Evolutionary conservation across 768 basidiomycete species (phyloP).

Genomic region (Wakefieldia striispora): DNA sequence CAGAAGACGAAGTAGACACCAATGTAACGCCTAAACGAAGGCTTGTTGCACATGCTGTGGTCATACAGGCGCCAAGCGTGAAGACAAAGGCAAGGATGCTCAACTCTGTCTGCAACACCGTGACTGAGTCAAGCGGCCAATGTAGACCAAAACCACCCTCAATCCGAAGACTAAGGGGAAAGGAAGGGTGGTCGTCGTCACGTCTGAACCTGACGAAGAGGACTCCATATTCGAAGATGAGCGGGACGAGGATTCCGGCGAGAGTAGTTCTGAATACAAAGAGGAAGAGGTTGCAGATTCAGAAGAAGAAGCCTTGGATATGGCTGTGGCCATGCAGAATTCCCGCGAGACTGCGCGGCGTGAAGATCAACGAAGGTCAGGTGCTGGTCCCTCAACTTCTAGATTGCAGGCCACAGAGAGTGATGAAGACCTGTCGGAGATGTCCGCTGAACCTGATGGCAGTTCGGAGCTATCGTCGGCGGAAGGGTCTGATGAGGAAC

Average conservation of each 20-base stretch:
- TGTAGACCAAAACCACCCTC: slow-evolving; percentile 8
- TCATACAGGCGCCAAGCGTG: slow-evolving; percentile 12
- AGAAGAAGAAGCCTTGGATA: slow-evolving; percentile 43
- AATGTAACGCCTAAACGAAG: slow-evolving; percentile 33
- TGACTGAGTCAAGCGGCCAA: slow-evolving; percentile 15
- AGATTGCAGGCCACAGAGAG: slow-evolving; percentile 37
- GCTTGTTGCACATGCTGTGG: slow-evolving; percentile 28
- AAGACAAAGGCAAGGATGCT: slow-evolving; percentile 26
- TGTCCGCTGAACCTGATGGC: slow-evolving; percentile 2
- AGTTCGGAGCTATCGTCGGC: slow-evolving; percentile 9
- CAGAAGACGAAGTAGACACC: slow-evolving; percentile 33
- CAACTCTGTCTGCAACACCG: neutral
- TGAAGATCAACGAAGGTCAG: slow-evolving; percentile 28
- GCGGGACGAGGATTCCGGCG: slow-evolving; percentile 50
- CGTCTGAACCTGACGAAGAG: slow-evolving; percentile 32
- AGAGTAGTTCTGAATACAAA: slow-evolving; percentile 59
- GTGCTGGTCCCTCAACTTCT: slow-evolving; percentile 33
- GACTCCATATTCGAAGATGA: slow-evolving; percentile 34
- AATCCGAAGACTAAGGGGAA: slow-evolving; percentile 24
- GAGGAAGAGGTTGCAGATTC: slow-evolving; percentile 37
- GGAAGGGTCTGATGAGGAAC: slow-evolving; percentile 16
- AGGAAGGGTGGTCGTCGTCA: slow-evolving; percentile 21
- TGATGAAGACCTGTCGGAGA: slow-evolving; percentile 10
- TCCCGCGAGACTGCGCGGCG: slow-evolving; percentile 45
- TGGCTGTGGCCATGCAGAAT: slow-evolving; percentile 52